Evolutionary conservation across 2,329 filamentous ascomycete species (phyloP).

Genomic region (Cordyceps farinosa): DNA sequence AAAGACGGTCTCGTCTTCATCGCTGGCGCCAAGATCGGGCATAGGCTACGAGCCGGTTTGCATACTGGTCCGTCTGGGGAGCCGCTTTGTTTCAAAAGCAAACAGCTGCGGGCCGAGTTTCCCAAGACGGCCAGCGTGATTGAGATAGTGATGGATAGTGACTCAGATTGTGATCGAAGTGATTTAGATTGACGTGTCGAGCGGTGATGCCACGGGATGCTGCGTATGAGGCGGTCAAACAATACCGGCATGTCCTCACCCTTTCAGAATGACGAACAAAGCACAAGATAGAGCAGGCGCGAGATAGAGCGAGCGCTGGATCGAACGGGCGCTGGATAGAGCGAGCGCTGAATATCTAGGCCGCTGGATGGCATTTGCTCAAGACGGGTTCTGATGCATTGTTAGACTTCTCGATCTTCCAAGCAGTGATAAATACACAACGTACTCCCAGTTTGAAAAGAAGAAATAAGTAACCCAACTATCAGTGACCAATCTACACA

Average conservation of each 20-base stretch:
- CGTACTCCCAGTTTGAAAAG: too few relatives aligned
- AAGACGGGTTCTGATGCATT: too few relatives aligned
- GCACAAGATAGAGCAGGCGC: too few relatives aligned
- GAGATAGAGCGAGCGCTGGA: too few relatives aligned
- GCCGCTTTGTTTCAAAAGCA: conserved; percentile 47
- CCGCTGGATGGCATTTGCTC: too few relatives aligned
- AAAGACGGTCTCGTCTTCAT: conserved; percentile 43
- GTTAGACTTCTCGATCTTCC: too few relatives aligned
- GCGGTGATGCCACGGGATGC: conserved; percentile 30
- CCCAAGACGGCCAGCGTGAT: conserved; percentile 38
- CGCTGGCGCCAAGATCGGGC: conserved; percentile 54
- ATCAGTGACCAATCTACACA: too few relatives aligned
- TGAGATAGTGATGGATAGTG: conserved; percentile 1
- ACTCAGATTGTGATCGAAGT: conserved; percentile 31
- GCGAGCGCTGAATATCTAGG: too few relatives aligned
- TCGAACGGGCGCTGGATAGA: too few relatives aligned
- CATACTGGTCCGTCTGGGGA: conserved; percentile 51
- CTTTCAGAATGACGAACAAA: neutral
- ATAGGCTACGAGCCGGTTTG: conserved; percentile 54
- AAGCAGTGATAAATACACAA: too few relatives aligned
- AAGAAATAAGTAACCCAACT: too few relatives aligned
- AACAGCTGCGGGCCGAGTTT: conserved; percentile 43
- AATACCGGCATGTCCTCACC: conserved; percentile 27
- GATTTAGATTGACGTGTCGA: conserved; percentile 30
- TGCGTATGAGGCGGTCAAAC: conserved; percentile 31